Evolutionary conservation across 2,329 filamentous ascomycete genomes (phyloP).

Genomic region (Ophiocordyceps unilateralis): DNA sequence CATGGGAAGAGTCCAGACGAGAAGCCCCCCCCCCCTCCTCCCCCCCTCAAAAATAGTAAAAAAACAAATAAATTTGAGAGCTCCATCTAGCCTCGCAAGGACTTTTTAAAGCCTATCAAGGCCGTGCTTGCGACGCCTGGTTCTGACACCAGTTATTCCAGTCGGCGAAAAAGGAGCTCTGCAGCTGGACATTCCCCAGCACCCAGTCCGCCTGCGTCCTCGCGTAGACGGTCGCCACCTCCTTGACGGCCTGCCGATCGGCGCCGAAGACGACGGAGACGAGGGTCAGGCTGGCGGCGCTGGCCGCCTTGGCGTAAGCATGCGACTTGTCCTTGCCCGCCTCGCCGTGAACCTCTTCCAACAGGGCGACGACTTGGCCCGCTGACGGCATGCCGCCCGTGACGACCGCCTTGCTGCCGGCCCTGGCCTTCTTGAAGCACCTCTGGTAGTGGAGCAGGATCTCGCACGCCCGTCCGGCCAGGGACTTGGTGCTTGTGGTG

Average conservation of each 20-base stretch:
- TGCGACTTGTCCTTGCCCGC: constrained; percentile 47
- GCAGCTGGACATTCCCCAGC: constrained; percentile 39
- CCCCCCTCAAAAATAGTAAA: too few relatives aligned
- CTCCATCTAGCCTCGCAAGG: neutral
- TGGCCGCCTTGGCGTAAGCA: constrained; percentile 57
- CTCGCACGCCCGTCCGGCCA: constrained; percentile 55
- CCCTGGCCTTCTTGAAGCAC: constrained; percentile 38
- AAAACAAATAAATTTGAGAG: too few relatives aligned
- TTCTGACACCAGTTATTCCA: constrained; percentile 59
- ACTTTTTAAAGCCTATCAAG: constrained; percentile 2
- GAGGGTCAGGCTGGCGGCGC: constrained; percentile 51
- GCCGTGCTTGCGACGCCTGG: constrained; percentile 18
- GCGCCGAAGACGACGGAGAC: constrained; percentile 41
- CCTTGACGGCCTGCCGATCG: constrained; percentile 32
- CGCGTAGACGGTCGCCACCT: constrained; percentile 46
- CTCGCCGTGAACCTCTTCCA: constrained; percentile 53
- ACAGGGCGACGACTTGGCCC: constrained; percentile 34
- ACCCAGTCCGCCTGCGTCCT: constrained; percentile 41
- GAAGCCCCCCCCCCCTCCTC: too few relatives aligned
- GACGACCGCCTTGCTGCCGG: constrained; percentile 10
- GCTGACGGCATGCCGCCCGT: constrained; percentile 5
- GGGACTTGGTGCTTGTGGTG: constrained; percentile 58
- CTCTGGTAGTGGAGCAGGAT: constrained; percentile 59
- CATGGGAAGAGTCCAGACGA: neutral
- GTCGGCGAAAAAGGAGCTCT: constrained; percentile 49